A percentile compares a stretch with the other conserved stretches of the same genome.
Evolutionary conservation across 225 moss, liverwort and hornwort species (phyloP).

Genomic region (Asterella californica): DNA sequence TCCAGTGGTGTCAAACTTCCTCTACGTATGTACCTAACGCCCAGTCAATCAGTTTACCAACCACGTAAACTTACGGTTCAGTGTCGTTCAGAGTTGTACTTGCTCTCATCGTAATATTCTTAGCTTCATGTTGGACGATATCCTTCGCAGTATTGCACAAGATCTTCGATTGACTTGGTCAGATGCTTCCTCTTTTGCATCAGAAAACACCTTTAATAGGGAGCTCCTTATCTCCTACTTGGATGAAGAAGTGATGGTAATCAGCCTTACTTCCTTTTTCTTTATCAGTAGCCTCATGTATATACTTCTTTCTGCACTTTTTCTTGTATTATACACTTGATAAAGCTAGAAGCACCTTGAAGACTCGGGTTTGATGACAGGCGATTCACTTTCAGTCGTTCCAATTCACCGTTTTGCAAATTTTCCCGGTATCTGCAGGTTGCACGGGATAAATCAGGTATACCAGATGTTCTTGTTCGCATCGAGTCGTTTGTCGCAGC

Average conservation of each 20-base stretch:
- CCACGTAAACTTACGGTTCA: not conserved
- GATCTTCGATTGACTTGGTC: not conserved
- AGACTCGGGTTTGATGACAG: not conserved
- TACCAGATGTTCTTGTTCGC: conserved; percentile 66
- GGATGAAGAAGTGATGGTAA: conserved; percentile 81
- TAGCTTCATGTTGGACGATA: not conserved
- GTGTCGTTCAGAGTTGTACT: not conserved
- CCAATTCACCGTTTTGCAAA: not conserved
- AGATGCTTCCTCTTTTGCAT: not conserved
- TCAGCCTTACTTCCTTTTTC: not conserved
- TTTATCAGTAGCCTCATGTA: not conserved
- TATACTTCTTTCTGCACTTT: not conserved
- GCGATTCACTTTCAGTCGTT: not conserved
- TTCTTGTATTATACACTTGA: not conserved
- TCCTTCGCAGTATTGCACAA: not conserved
- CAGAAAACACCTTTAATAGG: conserved; percentile 63
- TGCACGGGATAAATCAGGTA: conserved; percentile 78
- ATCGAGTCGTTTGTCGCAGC: conserved; percentile 33
- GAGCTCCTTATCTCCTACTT: conserved; percentile 83
- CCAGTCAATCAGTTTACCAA: not conserved
- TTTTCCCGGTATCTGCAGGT: conserved; percentile 42
- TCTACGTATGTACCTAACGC: conserved; percentile 40
- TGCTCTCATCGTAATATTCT: not conserved
- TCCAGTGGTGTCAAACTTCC: conserved; percentile 71
- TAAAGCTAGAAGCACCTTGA: not conserved